phyloP scores from a whole-genome alignment of 148 eudicot species.

The Rheum nobile region DNA sequence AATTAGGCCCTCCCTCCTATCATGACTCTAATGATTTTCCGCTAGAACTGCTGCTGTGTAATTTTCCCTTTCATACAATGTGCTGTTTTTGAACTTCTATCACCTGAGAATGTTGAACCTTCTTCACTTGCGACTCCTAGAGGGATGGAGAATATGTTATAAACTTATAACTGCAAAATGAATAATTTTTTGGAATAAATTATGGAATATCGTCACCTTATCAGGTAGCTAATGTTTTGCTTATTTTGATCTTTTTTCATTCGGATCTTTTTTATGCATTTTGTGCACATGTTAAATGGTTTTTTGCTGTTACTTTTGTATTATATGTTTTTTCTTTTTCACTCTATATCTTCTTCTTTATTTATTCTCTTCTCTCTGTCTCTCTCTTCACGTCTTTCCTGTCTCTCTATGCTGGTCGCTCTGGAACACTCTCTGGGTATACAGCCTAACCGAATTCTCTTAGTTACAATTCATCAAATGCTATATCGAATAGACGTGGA shows the following conservation, averaged over 20 bases:
- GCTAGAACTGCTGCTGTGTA: background rate
- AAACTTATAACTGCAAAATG: background rate
- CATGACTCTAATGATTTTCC: background rate
- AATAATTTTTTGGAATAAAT: background rate
- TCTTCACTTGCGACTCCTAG: background rate
- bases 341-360: slow-evolving; percentile 37
- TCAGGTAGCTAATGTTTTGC: background rate
- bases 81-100: background rate
- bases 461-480: slow-evolving; percentile 75
- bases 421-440: slow-evolving; percentile 36
- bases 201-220: background rate
- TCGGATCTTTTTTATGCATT: slow-evolving; percentile 1
- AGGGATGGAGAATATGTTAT: background rate
- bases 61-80: background rate
- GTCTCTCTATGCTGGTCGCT: slow-evolving; percentile 82
- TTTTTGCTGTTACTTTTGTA: background rate
- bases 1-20: background rate
- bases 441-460: slow-evolving; percentile 80
- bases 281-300: background rate
- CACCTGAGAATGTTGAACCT: background rate
- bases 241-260: background rate
- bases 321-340: slow-evolving; percentile 8
- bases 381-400: slow-evolving; percentile 24
- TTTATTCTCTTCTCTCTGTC: slow-evolving; percentile 71
- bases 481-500: slow-evolving; percentile 75